phyloP scores from a whole-genome alignment of 257 asterid species.

The Penstemon eatonii region DNA sequence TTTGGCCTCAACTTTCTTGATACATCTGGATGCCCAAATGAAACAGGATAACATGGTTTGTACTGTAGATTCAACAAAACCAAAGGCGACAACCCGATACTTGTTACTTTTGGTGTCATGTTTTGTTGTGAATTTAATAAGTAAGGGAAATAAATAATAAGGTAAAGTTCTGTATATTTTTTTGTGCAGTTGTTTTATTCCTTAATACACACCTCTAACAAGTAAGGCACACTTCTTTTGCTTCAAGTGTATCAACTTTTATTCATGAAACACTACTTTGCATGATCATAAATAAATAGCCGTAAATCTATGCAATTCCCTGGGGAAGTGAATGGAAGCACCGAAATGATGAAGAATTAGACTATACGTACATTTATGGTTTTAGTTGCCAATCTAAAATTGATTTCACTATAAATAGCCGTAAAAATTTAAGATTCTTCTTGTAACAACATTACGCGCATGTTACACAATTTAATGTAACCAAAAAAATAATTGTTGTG shows the following conservation, averaged over 20 bases:
- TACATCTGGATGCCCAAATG: slow-evolving; percentile 5
- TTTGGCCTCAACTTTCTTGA: not conserved
- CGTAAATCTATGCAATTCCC: slow-evolving; percentile 4
- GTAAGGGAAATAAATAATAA: not conserved
- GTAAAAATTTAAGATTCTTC: too few species aligned
- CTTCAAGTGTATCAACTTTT: not conserved
- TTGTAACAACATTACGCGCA: too few species aligned
- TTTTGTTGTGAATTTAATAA: slow-evolving; percentile 4
- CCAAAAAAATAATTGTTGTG: too few species aligned
- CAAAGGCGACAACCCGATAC: slow-evolving; percentile 8
- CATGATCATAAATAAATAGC: not conserved
- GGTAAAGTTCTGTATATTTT: not conserved
- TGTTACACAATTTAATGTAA: too few species aligned
- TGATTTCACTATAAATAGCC: too few species aligned
- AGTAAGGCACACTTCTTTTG: slow-evolving; percentile 21
- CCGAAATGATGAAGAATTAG: too few species aligned
- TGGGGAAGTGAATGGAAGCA: not conserved
- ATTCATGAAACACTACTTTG: not conserved
- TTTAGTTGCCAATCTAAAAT: too few species aligned
- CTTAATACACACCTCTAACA: slow-evolving; percentile 24
- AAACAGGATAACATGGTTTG: slow-evolving; percentile 22
- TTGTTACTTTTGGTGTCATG: slow-evolving; percentile 25
- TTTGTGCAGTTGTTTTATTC: not conserved
- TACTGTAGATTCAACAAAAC: slow-evolving; percentile 21
- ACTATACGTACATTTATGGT: too few species aligned